Conservation (phyloP, 2,329 filamentous ascomycete genomes). For the Tricladium varicosporioides region DNA sequence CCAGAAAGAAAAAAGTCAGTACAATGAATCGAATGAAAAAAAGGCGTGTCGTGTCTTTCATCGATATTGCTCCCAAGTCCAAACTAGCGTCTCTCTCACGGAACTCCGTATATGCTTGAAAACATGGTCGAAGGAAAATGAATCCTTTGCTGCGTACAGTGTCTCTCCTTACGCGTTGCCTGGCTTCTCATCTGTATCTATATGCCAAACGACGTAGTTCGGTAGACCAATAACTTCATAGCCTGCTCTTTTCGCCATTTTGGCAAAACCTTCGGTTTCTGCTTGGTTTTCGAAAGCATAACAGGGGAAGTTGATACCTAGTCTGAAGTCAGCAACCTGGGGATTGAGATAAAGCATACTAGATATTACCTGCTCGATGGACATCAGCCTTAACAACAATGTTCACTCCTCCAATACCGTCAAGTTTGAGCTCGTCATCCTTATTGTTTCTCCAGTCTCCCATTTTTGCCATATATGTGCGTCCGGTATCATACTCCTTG, state of each 20-base stretch:
- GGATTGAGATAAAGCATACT: no score
- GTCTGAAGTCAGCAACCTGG: conserved; percentile 25
- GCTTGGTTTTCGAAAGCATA: conserved; percentile 99
- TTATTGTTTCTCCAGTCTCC: conserved; percentile 92
- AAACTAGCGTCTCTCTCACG: conserved; percentile 20
- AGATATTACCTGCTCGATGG: conserved; percentile 74
- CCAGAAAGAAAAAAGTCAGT: conserved; percentile 16
- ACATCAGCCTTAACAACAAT: conserved; percentile 98
- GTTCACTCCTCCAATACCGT: conserved; percentile 95
- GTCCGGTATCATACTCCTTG: conserved; percentile 86
- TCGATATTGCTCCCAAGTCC: conserved; percentile 21
- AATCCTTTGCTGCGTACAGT: conserved; percentile 21
- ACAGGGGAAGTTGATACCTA: conserved; percentile 94
- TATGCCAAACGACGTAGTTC: conserved; percentile 98
- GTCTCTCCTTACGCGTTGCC: conserved; percentile 55
- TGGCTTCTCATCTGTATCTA: conserved; percentile 92
- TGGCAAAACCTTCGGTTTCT: conserved; percentile 97
- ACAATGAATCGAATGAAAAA: conserved; percentile 25
- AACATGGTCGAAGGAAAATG: conserved; percentile 25
- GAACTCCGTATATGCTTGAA: conserved; percentile 35
- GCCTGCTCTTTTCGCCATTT: conserved; percentile 95
- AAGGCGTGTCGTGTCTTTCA: conserved; percentile 14
- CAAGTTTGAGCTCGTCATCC: conserved; percentile 86
- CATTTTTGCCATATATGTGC: conserved; percentile 85
- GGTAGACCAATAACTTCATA: conserved; percentile 90